Conservation (phyloP, 2,329 filamentous ascomycete species). For the Alternaria sp. region DNA sequence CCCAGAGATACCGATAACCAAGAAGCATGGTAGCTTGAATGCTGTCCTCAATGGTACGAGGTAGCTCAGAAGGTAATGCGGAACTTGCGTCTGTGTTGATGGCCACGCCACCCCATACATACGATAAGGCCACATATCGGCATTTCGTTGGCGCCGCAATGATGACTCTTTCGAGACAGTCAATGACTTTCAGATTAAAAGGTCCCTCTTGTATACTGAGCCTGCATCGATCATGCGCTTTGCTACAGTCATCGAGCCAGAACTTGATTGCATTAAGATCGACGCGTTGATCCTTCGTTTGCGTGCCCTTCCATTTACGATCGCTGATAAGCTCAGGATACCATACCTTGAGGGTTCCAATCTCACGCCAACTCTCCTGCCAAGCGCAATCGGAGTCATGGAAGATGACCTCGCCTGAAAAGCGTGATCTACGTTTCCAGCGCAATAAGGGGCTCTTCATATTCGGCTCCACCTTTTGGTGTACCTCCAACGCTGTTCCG, state of each 20-base stretch:
- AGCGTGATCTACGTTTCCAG: background rate
- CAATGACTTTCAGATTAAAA: background rate
- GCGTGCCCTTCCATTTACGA: no score
- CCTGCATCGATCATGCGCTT: rapidly evolving
- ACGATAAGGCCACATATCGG: background rate
- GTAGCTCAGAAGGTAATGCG: background rate
- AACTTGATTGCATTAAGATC: rapidly evolving
- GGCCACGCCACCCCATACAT: background rate
- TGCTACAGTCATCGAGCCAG: background rate
- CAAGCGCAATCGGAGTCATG: rapidly evolving
- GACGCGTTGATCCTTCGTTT: background rate
- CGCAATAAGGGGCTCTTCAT: rapidly evolving
- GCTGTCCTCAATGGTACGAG: background rate
- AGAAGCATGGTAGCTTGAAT: background rate
- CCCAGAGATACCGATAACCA: background rate
- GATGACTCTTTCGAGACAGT: rapidly evolving
- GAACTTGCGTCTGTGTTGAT: no score
- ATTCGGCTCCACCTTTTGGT: rapidly evolving
- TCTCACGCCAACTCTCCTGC: no score
- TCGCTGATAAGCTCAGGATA: no score
- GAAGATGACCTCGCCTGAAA: rapidly evolving
- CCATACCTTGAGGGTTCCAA: no score
- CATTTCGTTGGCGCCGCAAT: background rate
- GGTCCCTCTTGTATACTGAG: rapidly evolving
- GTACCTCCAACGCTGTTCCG: rapidly evolving